Evolutionary conservation across 257 asterid species (phyloP), one percentile per base, ranked within the genome.

Genomic region (Lithospermum erythrorhizon): DNA sequence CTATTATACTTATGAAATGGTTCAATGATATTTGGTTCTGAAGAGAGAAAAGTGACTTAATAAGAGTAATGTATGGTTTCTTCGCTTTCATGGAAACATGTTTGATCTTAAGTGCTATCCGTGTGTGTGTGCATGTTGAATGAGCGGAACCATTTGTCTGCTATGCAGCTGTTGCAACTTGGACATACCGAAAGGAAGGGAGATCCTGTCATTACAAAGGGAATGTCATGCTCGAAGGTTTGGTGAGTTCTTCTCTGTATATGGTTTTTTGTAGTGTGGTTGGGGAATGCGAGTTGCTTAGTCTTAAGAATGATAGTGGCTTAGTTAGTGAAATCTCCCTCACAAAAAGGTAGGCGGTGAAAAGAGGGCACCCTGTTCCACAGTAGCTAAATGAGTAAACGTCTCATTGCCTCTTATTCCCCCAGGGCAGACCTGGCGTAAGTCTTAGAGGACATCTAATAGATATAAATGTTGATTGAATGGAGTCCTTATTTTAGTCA

Each of bases 111-210:
- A 13, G 17, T 41, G 49, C 3, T 17, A 41, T 41, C 3, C 13
- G 49, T 14, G 4, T 11, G 7, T 11, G 49, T 13, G 17, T 13
- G 14, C 18, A 14, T 41, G 49, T 14, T 41, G 49, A 48, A 3
- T 16, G 19, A 51, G 47, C 17, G 63, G 21, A 25, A 19, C 21
- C n/a, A 22, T 57, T 56, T 65, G 35, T 59, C 53, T 48, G 19
- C 57, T 57, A 67, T 77, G 63, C 76, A 90, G 96, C 81, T 77
- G 73, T 68, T 90, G 97, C 82, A 81, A 77, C 70, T 79, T 66
- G 62, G 83, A 73, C 72, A 75, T 83, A 57, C 77, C 94, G 7
- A 75, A 74, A 9, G 89, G 96, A 68, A 83, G 82, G 67, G 94
- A 87, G 59, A 58, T 75, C 67, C 72, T 87, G n/a, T 73, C 76